Conservation (phyloP, 148 eudicot genomes). For the Spergularia marina region DNA sequence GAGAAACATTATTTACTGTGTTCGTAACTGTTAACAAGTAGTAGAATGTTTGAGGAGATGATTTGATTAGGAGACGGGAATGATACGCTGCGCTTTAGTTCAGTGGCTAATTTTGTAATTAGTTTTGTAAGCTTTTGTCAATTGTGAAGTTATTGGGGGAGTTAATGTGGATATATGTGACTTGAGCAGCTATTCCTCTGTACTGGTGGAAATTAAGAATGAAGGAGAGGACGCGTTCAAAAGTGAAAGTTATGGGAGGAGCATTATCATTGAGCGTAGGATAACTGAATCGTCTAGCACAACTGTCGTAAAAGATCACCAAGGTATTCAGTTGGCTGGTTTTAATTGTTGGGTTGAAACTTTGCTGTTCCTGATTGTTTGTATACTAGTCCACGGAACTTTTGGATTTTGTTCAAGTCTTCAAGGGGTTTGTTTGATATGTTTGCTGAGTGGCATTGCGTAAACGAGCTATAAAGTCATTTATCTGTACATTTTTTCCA, state of each 20-base stretch:
- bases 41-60: neutral
- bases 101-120: no score
- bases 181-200: conserved; percentile 64
- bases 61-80: neutral
- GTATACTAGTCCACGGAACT: neutral
- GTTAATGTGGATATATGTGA: conserved; percentile 12
- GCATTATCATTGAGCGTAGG: conserved; percentile 76
- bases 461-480: neutral
- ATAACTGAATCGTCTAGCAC: conserved; percentile 66
- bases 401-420: neutral
- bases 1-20: neutral
- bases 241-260: conserved; percentile 69
- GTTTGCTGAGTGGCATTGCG: neutral
- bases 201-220: conserved; percentile 73
- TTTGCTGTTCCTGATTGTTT: neutral
- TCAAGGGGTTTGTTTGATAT: no score
- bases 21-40: no score
- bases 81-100: neutral
- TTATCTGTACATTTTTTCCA: neutral
- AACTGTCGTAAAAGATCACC: conserved; percentile 56
- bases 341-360: neutral
- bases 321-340: conserved; percentile 38
- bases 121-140: neutral
- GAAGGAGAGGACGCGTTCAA: conserved; percentile 90
- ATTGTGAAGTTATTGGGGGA: neutral